Evolutionary conservation across 2,329 filamentous ascomycete species (phyloP), one percentile per base, ranked within the genome.

Genomic region (Ambrosiella xylebori): DNA sequence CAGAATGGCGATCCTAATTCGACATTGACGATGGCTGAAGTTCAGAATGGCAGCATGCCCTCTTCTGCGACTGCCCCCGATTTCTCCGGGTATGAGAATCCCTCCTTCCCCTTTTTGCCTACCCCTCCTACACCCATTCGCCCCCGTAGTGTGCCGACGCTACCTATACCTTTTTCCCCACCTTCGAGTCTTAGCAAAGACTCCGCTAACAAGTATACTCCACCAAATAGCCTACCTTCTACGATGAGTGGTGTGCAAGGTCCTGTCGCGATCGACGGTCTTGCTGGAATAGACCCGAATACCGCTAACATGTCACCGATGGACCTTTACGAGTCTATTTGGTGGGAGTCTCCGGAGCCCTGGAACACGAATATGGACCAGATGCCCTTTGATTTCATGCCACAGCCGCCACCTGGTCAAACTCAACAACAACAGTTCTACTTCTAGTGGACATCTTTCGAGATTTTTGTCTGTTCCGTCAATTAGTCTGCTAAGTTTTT

Each of bases 261-360:
- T 27, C 17, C 53, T 60, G 66, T 69, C 49, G 67, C 65, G 54
- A 65, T 79, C 39, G 67, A 76, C 6, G 74, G 74, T 51, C 68
- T 80, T 54, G 67, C 70, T 54, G 67, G 71, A 40, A 68, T 78
- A 9, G 80, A 82, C 61, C 77, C 78, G 13, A 60, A 58, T 56
- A 71, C 75, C 2, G 71, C 78, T 39, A 77, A 80, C 63, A 79
- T 84, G 73, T 81, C 80, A 41, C 81, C 81, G 0, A 80, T 84
- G 79, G 81, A 84, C 61, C 69, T 84, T 0, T 84, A 82, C 65
- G 80, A 84, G 64, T 82, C 79, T 3, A 84, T 84, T 51, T 84
- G 82, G 70, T 82, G 79, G 74, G 80, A 80, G 71, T 78, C 76
- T 1, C 77, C 77, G 3, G 77, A 81, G 64, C 76, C 78, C 0